Evolutionary conservation across 1,284 basidiomycete genomes (phyloP).

Genomic region (Rhodotorula sp.): DNA sequence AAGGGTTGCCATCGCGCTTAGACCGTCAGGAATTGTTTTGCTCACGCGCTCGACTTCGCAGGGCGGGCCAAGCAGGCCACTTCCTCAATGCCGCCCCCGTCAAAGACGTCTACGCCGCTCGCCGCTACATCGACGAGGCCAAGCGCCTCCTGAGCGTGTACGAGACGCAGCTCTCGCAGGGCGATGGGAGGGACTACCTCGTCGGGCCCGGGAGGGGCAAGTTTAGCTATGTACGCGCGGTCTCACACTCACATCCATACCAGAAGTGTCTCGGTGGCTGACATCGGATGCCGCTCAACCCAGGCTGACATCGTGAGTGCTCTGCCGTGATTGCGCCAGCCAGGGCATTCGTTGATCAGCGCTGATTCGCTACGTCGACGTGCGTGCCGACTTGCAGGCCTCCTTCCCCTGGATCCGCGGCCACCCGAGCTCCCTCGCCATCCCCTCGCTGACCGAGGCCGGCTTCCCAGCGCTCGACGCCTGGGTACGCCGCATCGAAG

Average conservation of each 20-base stretch:
- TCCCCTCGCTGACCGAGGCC: constrained; percentile 17
- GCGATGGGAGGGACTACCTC: constrained; percentile 57
- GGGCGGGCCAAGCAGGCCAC: constrained; percentile 63
- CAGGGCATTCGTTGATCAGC: too few species aligned
- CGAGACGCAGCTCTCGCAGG: constrained; percentile 64
- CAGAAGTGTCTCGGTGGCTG: constrained; percentile 61
- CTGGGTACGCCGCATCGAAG: constrained; percentile 56
- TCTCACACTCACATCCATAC: background rate
- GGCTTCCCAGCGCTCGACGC: constrained; percentile 61
- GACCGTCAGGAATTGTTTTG: too few species aligned
- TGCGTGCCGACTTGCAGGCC: constrained; percentile 3
- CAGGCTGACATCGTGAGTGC: constrained; percentile 58
- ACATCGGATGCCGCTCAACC: too few species aligned
- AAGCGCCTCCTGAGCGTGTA: constrained; percentile 74
- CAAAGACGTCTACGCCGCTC: constrained; percentile 54
- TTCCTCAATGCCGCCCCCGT: constrained; percentile 57
- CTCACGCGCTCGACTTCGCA: background rate
- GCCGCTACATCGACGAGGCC: constrained; percentile 73
- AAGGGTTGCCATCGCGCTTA: too few species aligned
- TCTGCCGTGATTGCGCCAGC: too few species aligned
- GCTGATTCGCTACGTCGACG: too few species aligned
- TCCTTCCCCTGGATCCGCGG: constrained; percentile 34
- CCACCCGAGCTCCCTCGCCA: constrained; percentile 20
- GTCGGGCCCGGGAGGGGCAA: constrained; percentile 67
- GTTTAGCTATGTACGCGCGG: constrained; percentile 55